Base-by-base conservation (phyloP, 768 basidiomycete species). In the Pisolithus tinctorius region DNA sequence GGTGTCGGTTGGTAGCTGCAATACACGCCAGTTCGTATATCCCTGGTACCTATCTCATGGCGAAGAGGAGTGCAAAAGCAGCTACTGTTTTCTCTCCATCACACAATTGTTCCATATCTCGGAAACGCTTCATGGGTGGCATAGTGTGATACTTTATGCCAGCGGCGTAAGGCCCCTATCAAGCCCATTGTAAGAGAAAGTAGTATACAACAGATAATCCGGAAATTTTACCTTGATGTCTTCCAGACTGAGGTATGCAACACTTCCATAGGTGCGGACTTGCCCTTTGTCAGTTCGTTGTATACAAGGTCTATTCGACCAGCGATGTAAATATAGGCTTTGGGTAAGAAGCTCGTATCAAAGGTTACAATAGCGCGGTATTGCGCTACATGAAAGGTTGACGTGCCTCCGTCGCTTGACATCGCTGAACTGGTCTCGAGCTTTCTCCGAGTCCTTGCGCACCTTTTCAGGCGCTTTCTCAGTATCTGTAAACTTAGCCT, bases 71-170 rank as follows among this genome's bases (percentile, higher is more conserved):
- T 1, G 95, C 95, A n/a, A 98, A 73, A 5, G 95, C 95, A 6
- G 96, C 96, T 45, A 98, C 94, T 0, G 96, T 98, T 74, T 98
- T 97, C 67, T 99, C 96, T 20, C 95, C 96, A 49, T 95, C 96
- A 0, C 94, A 98, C 13, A 98, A 74, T 66, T 98, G 95, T 53
- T 97, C 94, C 94, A 98, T 98, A 64, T 98, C 96, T 55, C 94
- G 80, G 78, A 98, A 98, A 2, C 93, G 88, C 67, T 99, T 99
- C 86, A 97, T 95, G 0, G 96, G 96, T 0, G 96, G 96, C 96
- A 98, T 99, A 1, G 95, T 94, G 63, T 98, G 95, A 65, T 98
- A 98, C 68, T 96, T 97, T 73, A 99, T 91, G 49, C 96, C 92
- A 36, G 81, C 83, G 20, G 74, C 75, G 57, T 93, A 93, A 1